A percentile compares a stretch with the other conserved stretches of the same genome.
Evolutionary conservation across 371 early-diverging fungal genomes (phyloP).

Genomic region (Rhizopus sp.): DNA sequence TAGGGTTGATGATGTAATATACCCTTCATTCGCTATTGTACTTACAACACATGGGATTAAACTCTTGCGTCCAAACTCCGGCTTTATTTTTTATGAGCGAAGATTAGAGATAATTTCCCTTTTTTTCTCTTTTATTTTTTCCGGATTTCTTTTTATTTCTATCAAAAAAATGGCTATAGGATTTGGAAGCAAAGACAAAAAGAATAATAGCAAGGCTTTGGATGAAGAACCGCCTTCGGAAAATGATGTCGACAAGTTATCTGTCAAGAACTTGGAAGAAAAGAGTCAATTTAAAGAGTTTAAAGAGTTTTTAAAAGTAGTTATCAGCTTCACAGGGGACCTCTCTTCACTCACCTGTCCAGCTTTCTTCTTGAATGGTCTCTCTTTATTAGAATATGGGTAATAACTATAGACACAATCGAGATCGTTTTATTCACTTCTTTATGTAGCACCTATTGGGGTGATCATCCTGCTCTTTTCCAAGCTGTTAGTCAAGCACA

Average conservation of each 20-base stretch:
- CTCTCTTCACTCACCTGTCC: constrained; percentile 79
- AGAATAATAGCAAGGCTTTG: neutral
- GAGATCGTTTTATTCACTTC: neutral
- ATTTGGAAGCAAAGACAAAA: constrained; percentile 20
- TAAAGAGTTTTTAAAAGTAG: constrained; percentile 57
- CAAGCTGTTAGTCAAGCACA: constrained; percentile 48
- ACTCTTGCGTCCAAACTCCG: too few species aligned
- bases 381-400: constrained; percentile 80
- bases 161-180: constrained; percentile 9
- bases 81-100: too few species aligned
- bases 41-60: too few species aligned
- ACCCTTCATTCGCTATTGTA: too few species aligned
- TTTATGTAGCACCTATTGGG: constrained; percentile 27
- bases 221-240: constrained; percentile 37
- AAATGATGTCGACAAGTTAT: constrained; percentile 43
- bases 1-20: too few species aligned
- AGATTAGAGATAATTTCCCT: too few species aligned
- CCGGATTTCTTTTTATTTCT: neutral
- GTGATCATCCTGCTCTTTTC: constrained; percentile 35
- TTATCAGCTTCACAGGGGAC: constrained; percentile 81
- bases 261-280: constrained; percentile 43
- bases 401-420: constrained; percentile 22
- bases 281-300: constrained; percentile 52
- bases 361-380: constrained; percentile 73
- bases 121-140: neutral